Evolutionary conservation across 1,284 basidiomycete species (phyloP).

Genomic region (Chalciporus sp.): DNA sequence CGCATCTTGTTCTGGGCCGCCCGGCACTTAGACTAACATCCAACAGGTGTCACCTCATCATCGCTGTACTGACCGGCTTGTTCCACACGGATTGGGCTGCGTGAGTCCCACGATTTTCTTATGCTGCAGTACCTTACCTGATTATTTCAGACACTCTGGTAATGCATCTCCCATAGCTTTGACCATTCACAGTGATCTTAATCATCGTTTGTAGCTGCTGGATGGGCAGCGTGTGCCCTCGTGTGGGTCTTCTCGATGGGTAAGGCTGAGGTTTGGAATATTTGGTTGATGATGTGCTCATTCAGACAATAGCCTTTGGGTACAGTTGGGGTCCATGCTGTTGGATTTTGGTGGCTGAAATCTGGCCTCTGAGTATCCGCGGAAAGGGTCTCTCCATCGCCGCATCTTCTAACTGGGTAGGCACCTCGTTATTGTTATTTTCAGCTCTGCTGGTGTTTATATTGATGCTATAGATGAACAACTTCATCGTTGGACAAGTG

Average conservation of each 20-base stretch:
- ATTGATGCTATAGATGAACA: slow-evolving; percentile 61
- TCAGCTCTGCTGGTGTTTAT: slow-evolving; percentile 5
- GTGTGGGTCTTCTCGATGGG: slow-evolving; percentile 72
- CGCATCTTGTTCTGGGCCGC: not conserved
- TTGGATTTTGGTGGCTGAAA: slow-evolving; percentile 68
- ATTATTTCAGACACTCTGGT: slow-evolving; percentile 6
- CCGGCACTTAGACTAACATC: not conserved
- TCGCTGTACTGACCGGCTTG: slow-evolving; percentile 60
- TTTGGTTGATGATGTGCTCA: slow-evolving; percentile 1
- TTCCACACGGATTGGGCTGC: slow-evolving; percentile 53
- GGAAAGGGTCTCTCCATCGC: slow-evolving; percentile 72
- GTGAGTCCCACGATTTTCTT: slow-evolving; percentile 35
- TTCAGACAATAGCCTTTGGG: slow-evolving; percentile 47
- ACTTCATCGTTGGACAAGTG: slow-evolving; percentile 69
- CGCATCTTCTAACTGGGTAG: slow-evolving; percentile 71
- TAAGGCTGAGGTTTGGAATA: slow-evolving; percentile 24
- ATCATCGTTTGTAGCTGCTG: slow-evolving; percentile 40
- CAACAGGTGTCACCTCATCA: slow-evolving; percentile 59
- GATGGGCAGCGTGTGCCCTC: slow-evolving; percentile 65
- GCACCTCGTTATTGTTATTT: slow-evolving; percentile 6
- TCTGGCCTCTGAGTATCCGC: slow-evolving; percentile 67
- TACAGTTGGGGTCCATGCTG: slow-evolving; percentile 73
- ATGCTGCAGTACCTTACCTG: not conserved
- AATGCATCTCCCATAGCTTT: not conserved
- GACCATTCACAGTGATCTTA: not conserved